These are phyloP conservation scores for Mucor velutinosus DNA, from an alignment of 371 early-diverging fungal species.

Conservation along the genomic window DNA sequence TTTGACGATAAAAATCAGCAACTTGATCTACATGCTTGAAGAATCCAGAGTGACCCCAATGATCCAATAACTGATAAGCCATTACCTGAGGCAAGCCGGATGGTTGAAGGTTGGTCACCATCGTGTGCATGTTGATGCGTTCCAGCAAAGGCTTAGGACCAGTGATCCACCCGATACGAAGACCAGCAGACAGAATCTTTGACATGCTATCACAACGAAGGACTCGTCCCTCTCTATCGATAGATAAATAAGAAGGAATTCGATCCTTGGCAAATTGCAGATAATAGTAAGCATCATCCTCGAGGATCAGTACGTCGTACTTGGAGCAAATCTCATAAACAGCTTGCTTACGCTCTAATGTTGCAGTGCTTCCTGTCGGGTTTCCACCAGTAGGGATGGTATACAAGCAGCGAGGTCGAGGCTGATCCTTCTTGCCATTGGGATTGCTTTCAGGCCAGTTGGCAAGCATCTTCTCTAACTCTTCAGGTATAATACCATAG, in stretches of 20 bases:
- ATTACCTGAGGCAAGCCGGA: constrained; percentile 75
- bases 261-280: constrained; percentile 50
- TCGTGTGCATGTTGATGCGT: constrained; percentile 72
- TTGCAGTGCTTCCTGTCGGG: constrained; percentile 71
- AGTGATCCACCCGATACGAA: constrained; percentile 80
- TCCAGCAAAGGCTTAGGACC: constrained; percentile 71
- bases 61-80: constrained; percentile 57
- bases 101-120: constrained; percentile 76
- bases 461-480: constrained; percentile 49
- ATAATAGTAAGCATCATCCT: constrained; percentile 85
- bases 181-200: constrained; percentile 79
- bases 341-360: constrained; percentile 60
- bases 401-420: constrained; percentile 49
- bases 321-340: constrained; percentile 63
- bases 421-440: constrained; percentile 34
- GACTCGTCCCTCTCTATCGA: constrained; percentile 81
- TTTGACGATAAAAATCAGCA: constrained; percentile 61
- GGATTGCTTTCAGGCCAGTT: constrained; percentile 48
- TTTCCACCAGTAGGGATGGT: constrained; percentile 74
- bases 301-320: constrained; percentile 68
- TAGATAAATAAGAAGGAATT: constrained; percentile 70
- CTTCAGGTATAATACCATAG: constrained; percentile 55
- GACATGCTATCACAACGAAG: constrained; percentile 84
- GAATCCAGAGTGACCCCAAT: constrained; percentile 72
- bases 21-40: constrained; percentile 63